These are phyloP conservation scores for Capsella bursapastoris DNA, from an alignment of 345 rosid species.

Conservation along the genomic window DNA sequence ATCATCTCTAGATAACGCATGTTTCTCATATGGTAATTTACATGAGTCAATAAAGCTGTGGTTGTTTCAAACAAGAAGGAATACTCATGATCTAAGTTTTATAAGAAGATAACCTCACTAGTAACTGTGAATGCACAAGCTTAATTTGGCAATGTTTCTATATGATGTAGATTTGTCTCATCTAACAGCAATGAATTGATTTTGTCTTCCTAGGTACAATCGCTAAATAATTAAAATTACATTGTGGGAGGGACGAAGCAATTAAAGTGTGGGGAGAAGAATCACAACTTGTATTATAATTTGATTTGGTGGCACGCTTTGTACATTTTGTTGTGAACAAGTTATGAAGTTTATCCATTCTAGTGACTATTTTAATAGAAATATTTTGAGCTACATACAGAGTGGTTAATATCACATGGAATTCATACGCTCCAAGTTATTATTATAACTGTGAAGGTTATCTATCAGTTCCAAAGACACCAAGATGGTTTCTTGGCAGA, in stretches of 20 bases:
- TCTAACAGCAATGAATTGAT: conserved; percentile 1
- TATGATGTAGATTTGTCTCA: background rate
- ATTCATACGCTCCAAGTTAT: background rate
- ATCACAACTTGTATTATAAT: conserved; percentile 2
- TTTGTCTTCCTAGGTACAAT: conserved; percentile 25
- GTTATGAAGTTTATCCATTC: background rate
- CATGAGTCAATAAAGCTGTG: conserved; percentile 3
- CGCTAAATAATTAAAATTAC: conserved; percentile 1
- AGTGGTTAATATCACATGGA: background rate
- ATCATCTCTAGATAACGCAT: background rate
- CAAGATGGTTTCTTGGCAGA: background rate
- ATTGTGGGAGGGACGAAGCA: conserved; percentile 7
- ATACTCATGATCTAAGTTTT: background rate
- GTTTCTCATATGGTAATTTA: conserved; percentile 5
- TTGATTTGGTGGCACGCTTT: conserved; percentile 17
- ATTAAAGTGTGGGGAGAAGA: background rate
- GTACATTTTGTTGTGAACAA: conserved; percentile 12
- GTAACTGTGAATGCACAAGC: background rate
- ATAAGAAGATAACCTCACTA: background rate
- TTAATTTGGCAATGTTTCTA: background rate
- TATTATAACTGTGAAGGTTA: background rate
- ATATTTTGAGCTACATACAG: background rate
- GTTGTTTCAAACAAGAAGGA: background rate
- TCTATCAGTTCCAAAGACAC: background rate
- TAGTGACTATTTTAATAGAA: background rate